Base-by-base conservation (phyloP, 208 protist genomes). In the Wallacemonas rigidus region DNA sequence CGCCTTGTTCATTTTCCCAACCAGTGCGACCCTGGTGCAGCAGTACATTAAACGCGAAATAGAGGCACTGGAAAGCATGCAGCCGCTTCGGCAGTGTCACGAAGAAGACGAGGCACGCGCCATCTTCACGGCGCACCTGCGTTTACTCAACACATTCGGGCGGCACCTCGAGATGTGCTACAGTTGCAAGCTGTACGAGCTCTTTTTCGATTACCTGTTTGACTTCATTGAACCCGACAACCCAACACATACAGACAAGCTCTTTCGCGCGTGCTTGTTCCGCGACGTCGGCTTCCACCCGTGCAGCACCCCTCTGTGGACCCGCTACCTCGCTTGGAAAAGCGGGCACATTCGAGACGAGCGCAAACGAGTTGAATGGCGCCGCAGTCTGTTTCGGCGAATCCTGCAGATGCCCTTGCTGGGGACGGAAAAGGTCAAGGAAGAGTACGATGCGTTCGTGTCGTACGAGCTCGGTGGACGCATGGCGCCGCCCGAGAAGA, bases 131-230 rank as follows among this genome's bases (percentile, higher is more conserved):
- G 80, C 78, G n/a, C 85, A 84, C 53, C 79, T 93, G 55, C 73
- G 91, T 14, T 41, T 96, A 3, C 69, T 96, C 14, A 94, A 94
- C 72, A 75, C 71, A 35, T 96, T 96, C 61, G 92, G 86, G 57
- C 85, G 88, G 14, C 91, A 96, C 72, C 80, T 96, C n/a, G 83
- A 82, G 35, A 53, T 92, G 1, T 81, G 77, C 54, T 91, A 86
- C 71, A 89, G 80, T 61, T 84, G 87, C 62, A 75, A 90, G 39
- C 76, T 94, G 14, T 96, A 94, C 85, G 77, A 64, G 15, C 67
- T 94, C 5, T 96, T 94, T 71, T 82, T 93, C 14, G 71, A 84
- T 40, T 94, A 91, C 73, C 63, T 85, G 47, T 76, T 72, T 6
- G 67, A 85, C n/a, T 89, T 82, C 69, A 80, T 96, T 14, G 67